These are phyloP conservation scores for Prototheca stagnorum DNA, from an alignment of 163 green algal genomes.

Conservation along the genomic window DNA sequence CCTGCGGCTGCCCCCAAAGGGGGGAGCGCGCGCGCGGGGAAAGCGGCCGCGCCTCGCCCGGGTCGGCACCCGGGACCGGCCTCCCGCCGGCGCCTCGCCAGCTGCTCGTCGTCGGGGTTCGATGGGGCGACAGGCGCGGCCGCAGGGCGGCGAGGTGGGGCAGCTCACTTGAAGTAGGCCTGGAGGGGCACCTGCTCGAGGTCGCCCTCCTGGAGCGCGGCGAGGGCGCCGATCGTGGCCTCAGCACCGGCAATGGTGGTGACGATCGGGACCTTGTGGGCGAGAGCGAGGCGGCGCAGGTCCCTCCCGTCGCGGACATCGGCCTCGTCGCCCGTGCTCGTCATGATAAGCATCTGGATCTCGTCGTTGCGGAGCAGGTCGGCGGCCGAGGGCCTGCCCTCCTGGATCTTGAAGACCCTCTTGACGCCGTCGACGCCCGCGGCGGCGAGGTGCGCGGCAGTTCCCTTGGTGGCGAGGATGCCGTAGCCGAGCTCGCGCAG, in stretches of 20 bases:
- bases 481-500: conserved; percentile 76
- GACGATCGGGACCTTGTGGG: conserved; percentile 74
- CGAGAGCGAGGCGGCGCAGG: conserved; percentile 73
- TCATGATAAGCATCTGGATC: conserved; percentile 73
- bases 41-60: neutral
- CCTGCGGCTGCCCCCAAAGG: too few relatives aligned
- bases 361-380: conserved; percentile 72
- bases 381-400: conserved; percentile 59
- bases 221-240: conserved; percentile 60
- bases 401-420: conserved; percentile 87
- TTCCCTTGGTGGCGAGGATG: conserved; percentile 69
- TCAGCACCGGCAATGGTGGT: conserved; percentile 80
- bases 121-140: too few relatives aligned
- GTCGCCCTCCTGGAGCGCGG: conserved; percentile 43
- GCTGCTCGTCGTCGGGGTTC: too few relatives aligned
- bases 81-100: too few relatives aligned
- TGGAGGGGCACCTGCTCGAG: conserved; percentile 80
- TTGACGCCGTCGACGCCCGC: conserved; percentile 29
- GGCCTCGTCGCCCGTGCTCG: conserved; percentile 57
- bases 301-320: conserved; percentile 80
- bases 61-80: neutral
- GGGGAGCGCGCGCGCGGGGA: too few relatives aligned
- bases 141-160: too few relatives aligned
- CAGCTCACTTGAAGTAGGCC: conserved; percentile 62
- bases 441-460: conserved; percentile 14